phyloP scores from a whole-genome alignment of 225 moss, liverwort and hornwort species.

The Physcomitrellopsis africana region DNA sequence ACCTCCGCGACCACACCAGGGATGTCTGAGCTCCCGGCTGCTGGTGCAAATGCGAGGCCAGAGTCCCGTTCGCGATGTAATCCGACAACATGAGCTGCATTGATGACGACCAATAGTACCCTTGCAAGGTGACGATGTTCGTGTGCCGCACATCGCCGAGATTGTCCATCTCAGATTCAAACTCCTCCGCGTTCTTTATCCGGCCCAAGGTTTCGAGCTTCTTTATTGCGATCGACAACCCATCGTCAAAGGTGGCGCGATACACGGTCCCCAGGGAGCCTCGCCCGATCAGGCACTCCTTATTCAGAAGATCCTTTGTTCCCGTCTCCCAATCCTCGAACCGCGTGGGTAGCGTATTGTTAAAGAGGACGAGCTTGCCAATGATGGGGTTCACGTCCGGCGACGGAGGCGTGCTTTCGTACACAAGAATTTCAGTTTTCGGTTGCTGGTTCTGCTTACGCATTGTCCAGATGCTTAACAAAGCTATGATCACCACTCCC shows the following conservation, averaged over 20 bases:
- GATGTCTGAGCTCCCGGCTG: slow-evolving; percentile 30
- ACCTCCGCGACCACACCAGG: slow-evolving; percentile 69
- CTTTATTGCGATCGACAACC: slow-evolving; percentile 84
- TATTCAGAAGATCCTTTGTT: slow-evolving; percentile 75
- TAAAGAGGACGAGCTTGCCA: slow-evolving; percentile 92
- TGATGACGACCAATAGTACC: slow-evolving; percentile 94
- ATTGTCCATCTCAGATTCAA: slow-evolving; percentile 82
- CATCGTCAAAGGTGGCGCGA: slow-evolving; percentile 81
- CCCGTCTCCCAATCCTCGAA: slow-evolving; percentile 97
- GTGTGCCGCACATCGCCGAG: slow-evolving; percentile 76
- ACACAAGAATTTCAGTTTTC: slow-evolving; percentile 70
- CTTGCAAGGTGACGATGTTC: slow-evolving; percentile 84
- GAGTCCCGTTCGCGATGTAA: slow-evolving; percentile 70
- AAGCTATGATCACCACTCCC: slow-evolving; percentile 65
- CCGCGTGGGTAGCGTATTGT: slow-evolving; percentile 74
- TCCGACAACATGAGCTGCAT: slow-evolving; percentile 92
- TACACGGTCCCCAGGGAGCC: slow-evolving; percentile 88
- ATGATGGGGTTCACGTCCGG: slow-evolving; percentile 82
- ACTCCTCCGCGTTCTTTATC: slow-evolving; percentile 84
- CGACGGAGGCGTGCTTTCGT: slow-evolving; percentile 82
- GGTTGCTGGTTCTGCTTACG: slow-evolving; percentile 43
- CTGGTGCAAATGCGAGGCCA: slow-evolving; percentile 69
- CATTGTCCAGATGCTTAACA: slow-evolving; percentile 67
- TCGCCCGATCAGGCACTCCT: slow-evolving; percentile 84
- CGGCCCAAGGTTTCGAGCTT: slow-evolving; percentile 89